A percentile compares a stretch with the other conserved stretches of the same genome.
phyloP scores from a whole-genome alignment of 2,329 filamentous ascomycete genomes.

The Ambrosiella xylebori region DNA sequence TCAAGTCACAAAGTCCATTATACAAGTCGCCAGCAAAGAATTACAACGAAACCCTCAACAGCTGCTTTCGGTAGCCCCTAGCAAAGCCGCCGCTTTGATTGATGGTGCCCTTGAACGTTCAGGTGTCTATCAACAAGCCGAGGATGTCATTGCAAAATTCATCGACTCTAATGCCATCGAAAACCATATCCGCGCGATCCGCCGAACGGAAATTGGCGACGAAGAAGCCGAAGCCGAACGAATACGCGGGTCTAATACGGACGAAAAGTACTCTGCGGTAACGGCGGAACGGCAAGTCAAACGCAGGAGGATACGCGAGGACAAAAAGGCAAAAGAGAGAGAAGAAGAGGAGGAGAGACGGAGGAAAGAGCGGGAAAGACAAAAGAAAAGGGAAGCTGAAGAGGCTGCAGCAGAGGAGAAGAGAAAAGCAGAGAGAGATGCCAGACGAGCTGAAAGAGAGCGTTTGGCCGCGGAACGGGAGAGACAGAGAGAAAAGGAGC shows the following conservation, averaged over 20 bases:
- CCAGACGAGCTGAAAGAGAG: constrained; percentile 33
- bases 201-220: constrained; percentile 49
- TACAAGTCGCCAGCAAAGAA: constrained; percentile 54
- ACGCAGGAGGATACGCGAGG: constrained; percentile 43
- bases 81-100: constrained; percentile 57
- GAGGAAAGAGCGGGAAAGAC: constrained; percentile 39
- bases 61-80: constrained; percentile 54
- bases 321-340: constrained; percentile 39
- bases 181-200: constrained; percentile 48
- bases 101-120: constrained; percentile 63
- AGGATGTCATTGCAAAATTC: constrained; percentile 47
- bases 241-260: constrained; percentile 49
- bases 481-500: constrained; percentile 23
- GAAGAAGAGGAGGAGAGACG: constrained; percentile 45
- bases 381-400: constrained; percentile 31
- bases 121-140: constrained; percentile 56
- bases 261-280: constrained; percentile 55
- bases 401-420: constrained; percentile 32
- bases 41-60: constrained; percentile 56
- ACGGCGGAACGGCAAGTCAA: constrained; percentile 42
- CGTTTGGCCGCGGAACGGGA: constrained; percentile 39
- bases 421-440: constrained; percentile 33
- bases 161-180: constrained; percentile 55
- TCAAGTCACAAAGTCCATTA: constrained; percentile 46
- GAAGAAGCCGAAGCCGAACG: constrained; percentile 51